Base-by-base conservation (phyloP, 108 stramenopile species). In the Conticribra weissflogii region DNA sequence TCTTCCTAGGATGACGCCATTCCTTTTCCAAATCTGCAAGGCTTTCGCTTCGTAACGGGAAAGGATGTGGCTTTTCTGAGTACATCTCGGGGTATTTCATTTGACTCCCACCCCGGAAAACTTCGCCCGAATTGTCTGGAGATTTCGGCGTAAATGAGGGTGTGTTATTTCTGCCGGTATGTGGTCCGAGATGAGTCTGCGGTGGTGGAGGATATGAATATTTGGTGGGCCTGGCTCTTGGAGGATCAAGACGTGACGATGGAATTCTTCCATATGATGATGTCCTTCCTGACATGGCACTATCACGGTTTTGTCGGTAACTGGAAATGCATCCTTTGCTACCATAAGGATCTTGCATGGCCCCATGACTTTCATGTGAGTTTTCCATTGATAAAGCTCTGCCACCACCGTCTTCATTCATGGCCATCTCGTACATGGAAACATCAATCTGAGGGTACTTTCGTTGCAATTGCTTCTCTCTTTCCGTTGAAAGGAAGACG, bases 401-500 rank as follows among this genome's bases (percentile, higher is more conserved):
- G 36, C 36, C 36, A 12, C 12, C 12, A 9, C 12, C 36, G 36
- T 41, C 36, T 5, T 41, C 36, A 41, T 12, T 41, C 5, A 41
- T 41, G 41, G 34, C 25, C 1, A 19, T 64, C 25, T 55, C 54
- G 22, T 34, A 47, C 18, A 73, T 34, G 4, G 47, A 34, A 0
- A 51, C 22, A 22, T 50, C 51, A 30, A 57, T 66, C 29, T 59
- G 27, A 1, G 47, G 59, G 25, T 62, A 52, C 17, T 36, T 52
- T 51, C 23, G 28, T 57, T 41, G 54, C 34, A 72, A 51, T 29
- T 73, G 24, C 56, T 78, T 78, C 49, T 86, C 82, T 53, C 84
- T 76, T 47, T 84, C 77, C 5, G 83, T 82, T 12, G 79, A 79
- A 16, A 88, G 67, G 48, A 88, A 88, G 22, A 88, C 33, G 70